Conservation (phyloP, 768 basidiomycete species). For the Plicaturopsis crispa region DNA sequence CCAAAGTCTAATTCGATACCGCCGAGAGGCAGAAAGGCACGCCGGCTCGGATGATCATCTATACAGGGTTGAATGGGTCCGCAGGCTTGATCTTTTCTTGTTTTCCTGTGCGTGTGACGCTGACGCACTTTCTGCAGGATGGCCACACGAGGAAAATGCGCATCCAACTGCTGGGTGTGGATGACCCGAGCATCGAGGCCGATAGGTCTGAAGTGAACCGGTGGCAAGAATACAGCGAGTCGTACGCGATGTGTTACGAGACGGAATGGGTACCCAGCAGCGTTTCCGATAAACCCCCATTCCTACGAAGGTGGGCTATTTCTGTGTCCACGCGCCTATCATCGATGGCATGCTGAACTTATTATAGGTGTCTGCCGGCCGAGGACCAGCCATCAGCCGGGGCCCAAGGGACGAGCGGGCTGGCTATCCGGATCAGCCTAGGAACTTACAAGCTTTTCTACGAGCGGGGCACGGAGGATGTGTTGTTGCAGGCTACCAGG, state of each 20-base stretch:
- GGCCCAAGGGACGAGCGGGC: slow-evolving; percentile 13
- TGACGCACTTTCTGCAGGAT: slow-evolving; percentile 35
- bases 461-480: slow-evolving; percentile 58
- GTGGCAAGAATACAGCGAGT: slow-evolving; percentile 71
- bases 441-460: slow-evolving; percentile 66
- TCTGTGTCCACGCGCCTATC: slow-evolving; percentile 16
- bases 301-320: slow-evolving; percentile 50
- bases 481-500: slow-evolving; percentile 32
- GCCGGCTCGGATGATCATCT: slow-evolving; percentile 70
- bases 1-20: slow-evolving; percentile 71
- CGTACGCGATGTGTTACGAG: slow-evolving; percentile 61
- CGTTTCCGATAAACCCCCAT: slow-evolving; percentile 28
- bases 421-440: slow-evolving; percentile 51
- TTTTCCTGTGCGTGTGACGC: slow-evolving; percentile 1
- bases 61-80: slow-evolving; percentile 76
- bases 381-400: slow-evolving; percentile 15
- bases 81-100: slow-evolving; percentile 19
- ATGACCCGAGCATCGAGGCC: slow-evolving; percentile 52
- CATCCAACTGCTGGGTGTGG: slow-evolving; percentile 50
- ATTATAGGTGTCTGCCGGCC: slow-evolving; percentile 44
- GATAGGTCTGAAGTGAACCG: slow-evolving; percentile 37
- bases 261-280: slow-evolving; percentile 62
- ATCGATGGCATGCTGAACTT: slow-evolving; percentile 21
- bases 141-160: slow-evolving; percentile 45
- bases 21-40: slow-evolving; percentile 71